Evolutionary conservation across 306 rosid genomes (phyloP).

Genomic region (Sicyos baderoa): DNA sequence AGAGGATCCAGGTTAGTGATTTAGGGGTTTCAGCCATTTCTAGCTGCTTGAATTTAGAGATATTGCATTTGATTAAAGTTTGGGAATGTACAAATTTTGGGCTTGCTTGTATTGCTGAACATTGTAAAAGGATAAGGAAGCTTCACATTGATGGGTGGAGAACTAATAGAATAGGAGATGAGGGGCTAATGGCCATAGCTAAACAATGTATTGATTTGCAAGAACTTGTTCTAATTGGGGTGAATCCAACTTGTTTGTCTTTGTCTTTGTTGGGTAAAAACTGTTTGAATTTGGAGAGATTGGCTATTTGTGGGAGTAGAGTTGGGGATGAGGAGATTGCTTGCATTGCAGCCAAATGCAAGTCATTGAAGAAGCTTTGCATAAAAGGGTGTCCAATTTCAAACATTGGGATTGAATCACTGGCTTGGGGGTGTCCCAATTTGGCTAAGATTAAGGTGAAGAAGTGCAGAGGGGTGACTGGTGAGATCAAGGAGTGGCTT

Average conservation of each 20-base stretch:
- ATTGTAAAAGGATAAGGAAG: constrained; percentile 59
- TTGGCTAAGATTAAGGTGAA: constrained; percentile 73
- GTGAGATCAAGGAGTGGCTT: constrained; percentile 51
- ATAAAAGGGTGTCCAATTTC: constrained; percentile 82
- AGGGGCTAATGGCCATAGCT: constrained; percentile 55
- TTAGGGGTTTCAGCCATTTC: constrained; percentile 57
- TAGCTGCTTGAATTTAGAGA: constrained; percentile 44
- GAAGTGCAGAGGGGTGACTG: constrained; percentile 63
- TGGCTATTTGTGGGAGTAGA: constrained; percentile 71
- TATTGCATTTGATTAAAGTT: constrained; percentile 54
- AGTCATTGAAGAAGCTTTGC: constrained; percentile 63
- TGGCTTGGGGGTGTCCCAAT: constrained; percentile 72
- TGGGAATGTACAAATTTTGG: constrained; percentile 64
- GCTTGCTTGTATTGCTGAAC: constrained; percentile 44
- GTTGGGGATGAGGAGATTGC: constrained; percentile 69
- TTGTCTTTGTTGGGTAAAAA: constrained; percentile 49
- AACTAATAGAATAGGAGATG: constrained; percentile 63
- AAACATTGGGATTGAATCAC: constrained; percentile 50
- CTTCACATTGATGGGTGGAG: constrained; percentile 86
- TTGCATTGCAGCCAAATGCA: constrained; percentile 60
- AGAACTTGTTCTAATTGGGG: constrained; percentile 71
- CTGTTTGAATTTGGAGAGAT: constrained; percentile 55
- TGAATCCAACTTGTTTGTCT: constrained; percentile 51
- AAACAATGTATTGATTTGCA: constrained; percentile 49
- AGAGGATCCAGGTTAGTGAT: constrained; percentile 74